These are phyloP conservation scores for Aeschynomene evenia DNA, from an alignment of 306 rosid species.

Conservation along the genomic window DNA sequence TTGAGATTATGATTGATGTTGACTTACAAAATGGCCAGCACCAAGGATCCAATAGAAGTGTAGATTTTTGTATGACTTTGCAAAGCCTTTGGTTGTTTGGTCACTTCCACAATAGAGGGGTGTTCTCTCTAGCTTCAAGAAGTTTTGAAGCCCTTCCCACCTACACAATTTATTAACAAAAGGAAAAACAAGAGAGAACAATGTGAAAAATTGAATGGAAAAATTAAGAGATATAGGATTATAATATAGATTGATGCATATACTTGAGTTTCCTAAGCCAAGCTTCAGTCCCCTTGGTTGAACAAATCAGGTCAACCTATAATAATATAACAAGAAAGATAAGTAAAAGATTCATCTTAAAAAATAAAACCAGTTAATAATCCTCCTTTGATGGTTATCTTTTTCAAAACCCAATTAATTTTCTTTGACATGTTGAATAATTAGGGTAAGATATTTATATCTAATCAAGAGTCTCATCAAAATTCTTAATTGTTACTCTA, in stretches of 20 bases:
- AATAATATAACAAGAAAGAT: constrained; percentile 32
- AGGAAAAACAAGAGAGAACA: not conserved
- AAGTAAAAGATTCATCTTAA: not conserved
- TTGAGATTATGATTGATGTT: constrained; percentile 8
- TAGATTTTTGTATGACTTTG: constrained; percentile 63
- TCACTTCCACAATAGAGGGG: constrained; percentile 57
- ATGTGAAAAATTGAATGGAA: not conserved
- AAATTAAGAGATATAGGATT: not conserved
- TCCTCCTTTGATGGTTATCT: too few species aligned
- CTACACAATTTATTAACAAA: too few species aligned
- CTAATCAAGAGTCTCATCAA: constrained; percentile 5
- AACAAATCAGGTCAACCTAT: constrained; percentile 84
- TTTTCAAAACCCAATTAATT: too few species aligned
- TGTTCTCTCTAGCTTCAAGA: constrained; percentile 52
- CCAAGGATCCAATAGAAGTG: constrained; percentile 93
- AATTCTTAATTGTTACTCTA: constrained; percentile 5
- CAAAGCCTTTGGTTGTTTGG: constrained; percentile 57
- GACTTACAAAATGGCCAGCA: constrained; percentile 97
- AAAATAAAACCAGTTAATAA: not conserved
- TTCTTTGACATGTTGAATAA: not conserved
- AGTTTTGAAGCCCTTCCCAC: constrained; percentile 73
- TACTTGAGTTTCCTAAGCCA: constrained; percentile 87
- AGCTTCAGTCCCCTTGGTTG: constrained; percentile 86
- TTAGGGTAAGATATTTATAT: not conserved
- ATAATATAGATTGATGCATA: constrained; percentile 28